Evolutionary conservation across 2,329 filamentous ascomycete species (phyloP).

Genomic region (Calonectria pseudoreteaudii): DNA sequence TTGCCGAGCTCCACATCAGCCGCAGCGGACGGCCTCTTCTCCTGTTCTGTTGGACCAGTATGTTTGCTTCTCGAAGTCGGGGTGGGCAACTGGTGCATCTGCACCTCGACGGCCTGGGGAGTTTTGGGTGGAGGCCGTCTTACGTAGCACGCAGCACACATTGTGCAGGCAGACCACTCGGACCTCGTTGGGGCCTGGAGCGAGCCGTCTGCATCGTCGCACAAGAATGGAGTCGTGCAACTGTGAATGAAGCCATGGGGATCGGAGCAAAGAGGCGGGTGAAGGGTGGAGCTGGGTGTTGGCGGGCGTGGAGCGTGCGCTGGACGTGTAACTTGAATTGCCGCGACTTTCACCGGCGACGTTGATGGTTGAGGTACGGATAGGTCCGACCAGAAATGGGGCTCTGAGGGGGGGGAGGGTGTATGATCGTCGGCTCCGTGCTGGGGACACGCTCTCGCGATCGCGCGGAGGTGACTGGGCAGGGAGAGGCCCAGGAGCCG

Average conservation of each 20-base stretch:
- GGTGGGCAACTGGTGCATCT: constrained; percentile 4
- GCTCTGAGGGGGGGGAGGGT: constrained; percentile 7
- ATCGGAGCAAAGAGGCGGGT: not conserved
- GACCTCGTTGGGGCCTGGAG: not conserved
- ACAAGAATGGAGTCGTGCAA: constrained; percentile 1
- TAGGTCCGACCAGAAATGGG: constrained; percentile 1
- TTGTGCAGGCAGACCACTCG: constrained; percentile 15
- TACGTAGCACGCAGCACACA: constrained; percentile 22
- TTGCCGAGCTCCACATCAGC: constrained; percentile 30
- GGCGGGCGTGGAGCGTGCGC: not conserved
- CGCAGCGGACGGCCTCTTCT: constrained; percentile 29
- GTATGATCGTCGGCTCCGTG: constrained; percentile 19
- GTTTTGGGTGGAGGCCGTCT: constrained; percentile 16
- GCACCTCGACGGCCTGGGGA: constrained; percentile 21
- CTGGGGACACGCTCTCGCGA: constrained; percentile 11
- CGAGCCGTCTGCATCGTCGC: constrained; percentile 7
- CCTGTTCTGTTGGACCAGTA: constrained; percentile 1
- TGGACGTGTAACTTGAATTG: constrained; percentile 21
- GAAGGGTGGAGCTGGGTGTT: constrained; percentile 1
- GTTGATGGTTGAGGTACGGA: constrained; percentile 3
- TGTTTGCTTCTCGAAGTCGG: constrained; percentile 17
- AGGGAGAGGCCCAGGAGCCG: constrained; percentile 1
- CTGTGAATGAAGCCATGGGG: not conserved
- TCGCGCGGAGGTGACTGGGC: constrained; percentile 14
- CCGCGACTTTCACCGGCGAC: constrained; percentile 5